A percentile compares a stretch with the other conserved stretches of the same genome.
phyloP scores from a whole-genome alignment of 495 filamentous ascomycete species.

The Parachaetomium inaequale region DNA sequence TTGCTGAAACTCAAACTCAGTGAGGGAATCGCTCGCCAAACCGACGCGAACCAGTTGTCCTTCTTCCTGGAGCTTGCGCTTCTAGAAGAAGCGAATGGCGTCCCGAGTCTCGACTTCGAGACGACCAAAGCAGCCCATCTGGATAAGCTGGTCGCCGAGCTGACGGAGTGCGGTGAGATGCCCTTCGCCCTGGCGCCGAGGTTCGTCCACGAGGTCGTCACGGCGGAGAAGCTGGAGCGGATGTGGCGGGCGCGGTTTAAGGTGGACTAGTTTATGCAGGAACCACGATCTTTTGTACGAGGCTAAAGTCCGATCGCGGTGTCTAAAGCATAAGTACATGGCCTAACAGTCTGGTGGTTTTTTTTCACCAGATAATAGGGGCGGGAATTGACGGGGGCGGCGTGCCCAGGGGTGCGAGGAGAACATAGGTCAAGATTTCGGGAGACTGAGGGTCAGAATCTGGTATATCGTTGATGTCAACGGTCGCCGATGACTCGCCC shows the following conservation, averaged over 20 bases:
- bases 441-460: no score
- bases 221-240: constrained; percentile 35
- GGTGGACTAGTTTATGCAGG: background rate
- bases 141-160: constrained; percentile 41
- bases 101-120: constrained; percentile 26
- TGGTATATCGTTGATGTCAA: background rate
- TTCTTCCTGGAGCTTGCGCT: constrained; percentile 37
- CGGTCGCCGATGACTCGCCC: background rate
- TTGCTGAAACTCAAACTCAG: constrained; percentile 34
- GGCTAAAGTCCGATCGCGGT: background rate
- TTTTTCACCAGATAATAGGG: background rate
- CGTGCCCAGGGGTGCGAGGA: background rate
- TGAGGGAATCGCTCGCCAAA: constrained; percentile 30
- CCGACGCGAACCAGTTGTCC: constrained; percentile 25
- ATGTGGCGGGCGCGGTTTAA: no score
- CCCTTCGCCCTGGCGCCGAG: constrained; percentile 15
- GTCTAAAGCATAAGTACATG: background rate
- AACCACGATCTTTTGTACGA: background rate
- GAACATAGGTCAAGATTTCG: background rate
- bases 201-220: constrained; percentile 20
- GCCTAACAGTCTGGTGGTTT: background rate
- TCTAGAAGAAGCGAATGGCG: constrained; percentile 27
- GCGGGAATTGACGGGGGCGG: background rate
- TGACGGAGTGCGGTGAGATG: constrained; percentile 26
- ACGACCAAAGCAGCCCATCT: constrained; percentile 40